These are phyloP conservation scores for Castanopsis chinensis DNA, from an alignment of 306 rosid genomes.

Conservation along the genomic window DNA sequence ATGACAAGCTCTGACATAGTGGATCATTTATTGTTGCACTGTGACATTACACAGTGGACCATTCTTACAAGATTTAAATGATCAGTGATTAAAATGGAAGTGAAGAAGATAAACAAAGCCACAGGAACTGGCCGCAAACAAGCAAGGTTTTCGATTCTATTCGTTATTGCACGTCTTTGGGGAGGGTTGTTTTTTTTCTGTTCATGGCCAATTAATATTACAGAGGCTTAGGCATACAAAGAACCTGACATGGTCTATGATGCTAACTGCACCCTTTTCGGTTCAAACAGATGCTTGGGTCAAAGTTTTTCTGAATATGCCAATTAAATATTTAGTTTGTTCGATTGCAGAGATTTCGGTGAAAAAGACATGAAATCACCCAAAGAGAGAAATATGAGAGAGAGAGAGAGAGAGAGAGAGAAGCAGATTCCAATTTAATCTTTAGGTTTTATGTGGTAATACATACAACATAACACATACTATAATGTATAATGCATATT, in stretches of 20 bases:
- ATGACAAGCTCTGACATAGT: too few relatives aligned
- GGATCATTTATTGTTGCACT: too few relatives aligned
- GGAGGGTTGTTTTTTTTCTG: neutral
- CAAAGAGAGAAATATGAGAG: neutral
- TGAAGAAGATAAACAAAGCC: too few relatives aligned
- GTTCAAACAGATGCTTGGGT: constrained; percentile 51
- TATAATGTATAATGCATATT: constrained; percentile 23
- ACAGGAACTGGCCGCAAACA: too few relatives aligned
- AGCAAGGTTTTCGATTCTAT: too few relatives aligned
- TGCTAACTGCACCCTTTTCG: constrained; percentile 47
- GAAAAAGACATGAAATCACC: constrained; percentile 54
- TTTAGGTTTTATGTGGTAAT: constrained; percentile 29
- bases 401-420: constrained; percentile 19
- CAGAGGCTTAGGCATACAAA: constrained; percentile 42
- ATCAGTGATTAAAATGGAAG: too few relatives aligned
- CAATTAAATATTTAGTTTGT: constrained; percentile 36
- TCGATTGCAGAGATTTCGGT: constrained; percentile 66
- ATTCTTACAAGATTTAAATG: too few relatives aligned
- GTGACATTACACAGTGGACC: too few relatives aligned
- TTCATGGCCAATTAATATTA: constrained; percentile 16
- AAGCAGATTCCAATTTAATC: constrained; percentile 55
- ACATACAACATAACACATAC: constrained; percentile 25
- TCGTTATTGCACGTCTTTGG: too few relatives aligned
- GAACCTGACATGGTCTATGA: constrained; percentile 63
- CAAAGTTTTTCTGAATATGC: constrained; percentile 43